Base-by-base conservation (phyloP, 164 flowering plant genomes). In the Cinnamomum chago region DNA sequence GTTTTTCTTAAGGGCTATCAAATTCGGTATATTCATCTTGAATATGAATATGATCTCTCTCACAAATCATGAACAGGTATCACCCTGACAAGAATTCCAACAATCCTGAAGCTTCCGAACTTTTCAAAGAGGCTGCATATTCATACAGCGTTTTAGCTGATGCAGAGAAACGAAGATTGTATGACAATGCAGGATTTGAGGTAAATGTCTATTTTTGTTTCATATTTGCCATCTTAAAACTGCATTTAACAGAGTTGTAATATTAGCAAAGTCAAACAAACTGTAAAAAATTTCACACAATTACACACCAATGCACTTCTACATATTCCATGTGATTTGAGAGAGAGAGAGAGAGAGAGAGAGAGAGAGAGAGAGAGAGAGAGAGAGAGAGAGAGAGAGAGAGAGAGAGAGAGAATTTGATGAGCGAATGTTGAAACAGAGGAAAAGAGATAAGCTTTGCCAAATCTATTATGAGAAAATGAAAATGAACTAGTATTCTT, bases 121-220 rank as follows among this genome's bases (percentile, higher is more conserved):
- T 73, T 74, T 90, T 90, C 79, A 90, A 90, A 76, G 95, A 90
- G 83, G 95, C 89, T 72, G 89, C 95, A 62, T 89, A 80, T 83
- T 88, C 95, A 28, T 90, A 90, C 77, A 84, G 85, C 78, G 87
- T 90, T 24, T 82, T 90, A 50, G 88, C 95, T 80, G 92, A 90
- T 78, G 89, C 91, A 47, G 95, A 89, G 79, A 82, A 79, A 77
- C 75, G 80, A 28, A 79, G 84, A 75, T 82, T 79, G 52, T 82
- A 82, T 72, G 84, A 82, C 50, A 79, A 30, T 51, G 72, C 80
- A 3, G 84, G 84, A 12, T 82, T 82, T 73, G 84, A 82, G 80
- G 84, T 79, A 58, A 28, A 27, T 20, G 10, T 55, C 62, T 12
- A 55, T 67, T 62, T 35, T 35, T 18, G 68, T 67, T n/a, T 58